Conservation (phyloP, 495 filamentous ascomycete genomes). For the Achaetomiella virescens region DNA sequence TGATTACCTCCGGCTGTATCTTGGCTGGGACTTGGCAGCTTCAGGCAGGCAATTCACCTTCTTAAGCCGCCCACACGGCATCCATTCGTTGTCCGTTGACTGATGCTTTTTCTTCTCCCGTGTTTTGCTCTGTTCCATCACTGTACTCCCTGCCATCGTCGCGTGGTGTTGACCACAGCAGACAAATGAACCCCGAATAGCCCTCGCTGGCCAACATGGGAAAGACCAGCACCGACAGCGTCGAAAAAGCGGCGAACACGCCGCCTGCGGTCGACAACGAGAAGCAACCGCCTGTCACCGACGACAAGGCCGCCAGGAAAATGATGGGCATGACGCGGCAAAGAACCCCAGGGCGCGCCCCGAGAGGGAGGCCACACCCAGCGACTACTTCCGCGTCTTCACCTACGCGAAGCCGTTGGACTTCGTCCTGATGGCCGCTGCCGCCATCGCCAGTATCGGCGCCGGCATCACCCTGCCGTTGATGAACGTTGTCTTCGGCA, state of each 20-base stretch:
- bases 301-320: background rate
- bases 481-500: constrained; percentile 36
- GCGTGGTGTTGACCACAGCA: too few species aligned
- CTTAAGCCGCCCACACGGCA: too few species aligned
- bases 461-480: constrained; percentile 31
- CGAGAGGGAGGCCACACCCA: constrained; percentile 38
- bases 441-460: constrained; percentile 29
- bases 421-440: constrained; percentile 32
- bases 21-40: too few species aligned
- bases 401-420: constrained; percentile 40
- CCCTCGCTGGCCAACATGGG: background rate
- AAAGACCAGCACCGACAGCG: constrained; percentile 1
- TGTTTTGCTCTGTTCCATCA: too few species aligned
- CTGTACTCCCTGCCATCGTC: too few species aligned
- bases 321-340: background rate
- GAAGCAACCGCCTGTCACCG: background rate
- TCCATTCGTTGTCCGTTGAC: background rate
- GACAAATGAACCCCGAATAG: background rate
- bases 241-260: background rate
- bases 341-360: constrained; percentile 30
- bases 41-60: too few species aligned
- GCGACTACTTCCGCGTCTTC: constrained; percentile 41
- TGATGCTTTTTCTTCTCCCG: too few species aligned
- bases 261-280: constrained; percentile 1
- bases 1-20: too few species aligned